Conservation (phyloP, 2,329 filamentous ascomycete genomes). For the Calonectria hawksworthii region DNA sequence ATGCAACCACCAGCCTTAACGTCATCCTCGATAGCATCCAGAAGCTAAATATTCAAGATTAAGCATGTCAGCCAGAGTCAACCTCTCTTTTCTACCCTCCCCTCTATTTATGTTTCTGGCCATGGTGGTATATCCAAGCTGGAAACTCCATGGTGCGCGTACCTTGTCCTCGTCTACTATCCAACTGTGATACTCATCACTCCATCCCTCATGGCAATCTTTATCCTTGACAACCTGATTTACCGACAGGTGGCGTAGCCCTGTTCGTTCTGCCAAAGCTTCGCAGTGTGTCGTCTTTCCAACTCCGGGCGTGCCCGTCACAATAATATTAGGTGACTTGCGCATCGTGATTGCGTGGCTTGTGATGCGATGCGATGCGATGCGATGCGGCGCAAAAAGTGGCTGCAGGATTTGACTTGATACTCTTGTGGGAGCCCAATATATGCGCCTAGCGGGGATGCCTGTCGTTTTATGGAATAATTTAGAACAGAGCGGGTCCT, state of each 20-base stretch:
- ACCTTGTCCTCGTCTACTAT: conserved; percentile 98
- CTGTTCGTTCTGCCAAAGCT: conserved; percentile 80
- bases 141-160: neutral
- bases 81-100: conserved; percentile 31
- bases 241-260: conserved; percentile 85
- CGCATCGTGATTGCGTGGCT: conserved; percentile 54
- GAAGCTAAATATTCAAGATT: conserved; percentile 65
- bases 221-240: conserved; percentile 94
- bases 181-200: conserved; percentile 88
- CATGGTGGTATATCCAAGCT: neutral
- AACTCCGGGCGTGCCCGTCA: conserved; percentile 95
- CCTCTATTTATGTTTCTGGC: conserved; percentile 1
- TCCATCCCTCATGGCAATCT: conserved; percentile 88
- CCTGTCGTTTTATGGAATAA: conserved; percentile 20
- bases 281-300: conserved; percentile 97
- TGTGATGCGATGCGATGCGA: conserved; percentile 1
- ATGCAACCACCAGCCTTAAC: conserved; percentile 84
- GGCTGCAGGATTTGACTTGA: conserved; percentile 40
- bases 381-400: conserved; percentile 4
- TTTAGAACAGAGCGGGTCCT: neutral
- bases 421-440: conserved; percentile 24
- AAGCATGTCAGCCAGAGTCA: conserved; percentile 24
- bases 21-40: conserved; percentile 91
- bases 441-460: conserved; percentile 38
- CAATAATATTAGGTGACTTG: conserved; percentile 85